Percentiles rank a stretch among this genome's conserved stretches.
Evolutionary conservation across 2,329 filamentous ascomycete genomes (phyloP).

Genomic region (Didymellaceae sp.): DNA sequence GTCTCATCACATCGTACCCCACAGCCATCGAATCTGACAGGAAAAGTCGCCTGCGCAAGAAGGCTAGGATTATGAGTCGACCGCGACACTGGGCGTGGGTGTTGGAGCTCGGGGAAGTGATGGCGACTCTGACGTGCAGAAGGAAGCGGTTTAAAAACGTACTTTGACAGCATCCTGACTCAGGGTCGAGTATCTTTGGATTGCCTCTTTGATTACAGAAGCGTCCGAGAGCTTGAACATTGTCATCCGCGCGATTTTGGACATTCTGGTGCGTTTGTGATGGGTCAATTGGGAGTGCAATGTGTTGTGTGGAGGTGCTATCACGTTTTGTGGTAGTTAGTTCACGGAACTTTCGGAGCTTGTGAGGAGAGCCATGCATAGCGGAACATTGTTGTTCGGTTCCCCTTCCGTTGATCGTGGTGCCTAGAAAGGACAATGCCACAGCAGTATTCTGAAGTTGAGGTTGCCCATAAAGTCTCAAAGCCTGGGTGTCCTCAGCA

Average conservation of each 20-base stretch:
- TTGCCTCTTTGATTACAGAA: conserved; percentile 35
- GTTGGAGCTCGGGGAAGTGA: conserved; percentile 25
- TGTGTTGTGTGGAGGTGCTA: neutral
- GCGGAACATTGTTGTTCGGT: conserved; percentile 8
- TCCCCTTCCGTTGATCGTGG: conserved; percentile 4
- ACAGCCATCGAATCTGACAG: neutral
- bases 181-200: conserved; percentile 45
- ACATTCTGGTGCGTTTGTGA: conserved; percentile 27
- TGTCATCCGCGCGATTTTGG: conserved; percentile 45
- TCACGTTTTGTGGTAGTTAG: neutral
- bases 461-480: too few relatives aligned
- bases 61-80: conserved; percentile 15
- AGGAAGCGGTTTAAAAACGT: conserved; percentile 23
- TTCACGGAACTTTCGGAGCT: conserved; percentile 9
- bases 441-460: too few relatives aligned
- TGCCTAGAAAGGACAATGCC: neutral
- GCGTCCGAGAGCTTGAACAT: conserved; percentile 47
- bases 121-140: conserved; percentile 22
- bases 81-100: conserved; percentile 4
- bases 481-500: too few relatives aligned
- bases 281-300: conserved; percentile 8
- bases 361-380: conserved; percentile 17
- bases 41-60: conserved; percentile 5
- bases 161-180: conserved; percentile 45
- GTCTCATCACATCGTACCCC: conserved; percentile 20